phyloP scores from a whole-genome alignment of 2,329 filamentous ascomycete genomes.

The Aschersonia sp. region DNA sequence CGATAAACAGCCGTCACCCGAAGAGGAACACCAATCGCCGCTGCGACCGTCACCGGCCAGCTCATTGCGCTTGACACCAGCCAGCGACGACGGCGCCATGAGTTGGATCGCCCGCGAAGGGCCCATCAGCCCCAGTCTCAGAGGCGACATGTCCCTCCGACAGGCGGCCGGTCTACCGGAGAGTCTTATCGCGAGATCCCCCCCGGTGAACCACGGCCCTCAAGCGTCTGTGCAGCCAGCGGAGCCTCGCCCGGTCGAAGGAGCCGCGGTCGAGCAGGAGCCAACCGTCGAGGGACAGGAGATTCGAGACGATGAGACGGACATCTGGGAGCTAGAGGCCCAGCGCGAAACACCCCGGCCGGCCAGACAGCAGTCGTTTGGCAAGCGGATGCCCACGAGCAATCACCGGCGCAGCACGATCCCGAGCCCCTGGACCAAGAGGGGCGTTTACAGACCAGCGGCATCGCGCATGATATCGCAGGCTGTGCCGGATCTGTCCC shows the following conservation, averaged over 20 bases:
- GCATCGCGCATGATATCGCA: conserved; percentile 3
- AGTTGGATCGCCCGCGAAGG: conserved; percentile 26
- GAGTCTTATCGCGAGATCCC: neutral
- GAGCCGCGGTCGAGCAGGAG: neutral
- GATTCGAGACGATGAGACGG: conserved; percentile 25
- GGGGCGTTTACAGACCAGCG: conserved; percentile 5
- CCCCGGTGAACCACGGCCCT: neutral
- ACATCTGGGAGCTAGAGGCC: conserved; percentile 45
- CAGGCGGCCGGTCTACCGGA: conserved; percentile 10
- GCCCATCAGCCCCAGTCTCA: conserved; percentile 19
- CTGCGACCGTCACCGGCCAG: conserved; percentile 15
- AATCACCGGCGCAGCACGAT: conserved; percentile 11
- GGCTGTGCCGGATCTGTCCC: conserved; percentile 5
- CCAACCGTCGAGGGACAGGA: conserved; percentile 6
- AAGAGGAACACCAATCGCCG: conserved; percentile 1
- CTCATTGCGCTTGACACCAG: conserved; percentile 17
- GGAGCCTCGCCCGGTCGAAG: neutral
- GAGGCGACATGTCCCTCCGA: conserved; percentile 19
- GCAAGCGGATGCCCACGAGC: conserved; percentile 9
- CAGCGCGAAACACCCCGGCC: conserved; percentile 26
- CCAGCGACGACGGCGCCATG: conserved; percentile 24
- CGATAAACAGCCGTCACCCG: conserved; percentile 8
- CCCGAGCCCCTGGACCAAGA: conserved; percentile 25
- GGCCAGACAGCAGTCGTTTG: conserved; percentile 15
- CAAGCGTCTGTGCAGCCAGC: neutral